A percentile compares a stretch with the other conserved stretches of the same genome.
Conservation (phyloP, 495 filamentous ascomycete species). For the Penicillium bovifimosum region DNA sequence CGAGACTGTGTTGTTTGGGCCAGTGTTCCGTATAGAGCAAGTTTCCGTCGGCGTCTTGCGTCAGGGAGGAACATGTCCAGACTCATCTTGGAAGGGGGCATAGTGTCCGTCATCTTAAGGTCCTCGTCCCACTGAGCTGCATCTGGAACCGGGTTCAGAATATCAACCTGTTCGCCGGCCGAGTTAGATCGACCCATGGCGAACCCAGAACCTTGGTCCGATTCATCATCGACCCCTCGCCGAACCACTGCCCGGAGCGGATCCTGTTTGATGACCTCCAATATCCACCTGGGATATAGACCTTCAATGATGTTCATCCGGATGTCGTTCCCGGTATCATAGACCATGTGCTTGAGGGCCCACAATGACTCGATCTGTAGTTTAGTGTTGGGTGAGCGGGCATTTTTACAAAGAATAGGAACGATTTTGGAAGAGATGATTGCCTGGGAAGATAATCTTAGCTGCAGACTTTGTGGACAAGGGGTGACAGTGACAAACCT, state of each 20-base stretch:
- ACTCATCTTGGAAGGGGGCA: constrained; percentile 39
- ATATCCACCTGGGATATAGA: constrained; percentile 71
- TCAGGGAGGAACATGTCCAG: constrained; percentile 40
- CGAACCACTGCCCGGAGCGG: constrained; percentile 28
- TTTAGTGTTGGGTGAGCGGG: constrained; percentile 65
- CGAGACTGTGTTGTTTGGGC: constrained; percentile 49
- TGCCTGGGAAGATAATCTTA: constrained; percentile 41
- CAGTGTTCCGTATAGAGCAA: constrained; percentile 44
- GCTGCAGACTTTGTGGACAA: not conserved
- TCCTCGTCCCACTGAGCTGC: constrained; percentile 60
- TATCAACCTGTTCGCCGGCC: constrained; percentile 57
- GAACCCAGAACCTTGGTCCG: constrained; percentile 31
- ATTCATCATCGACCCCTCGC: constrained; percentile 35
- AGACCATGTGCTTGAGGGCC: constrained; percentile 86
- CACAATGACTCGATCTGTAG: constrained; percentile 79
- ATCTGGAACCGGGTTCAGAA: constrained; percentile 56
- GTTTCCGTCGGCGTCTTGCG: constrained; percentile 39
- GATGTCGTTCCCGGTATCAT: constrained; percentile 57
- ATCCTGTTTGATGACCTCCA: constrained; percentile 60
- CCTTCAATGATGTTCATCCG: constrained; percentile 73
- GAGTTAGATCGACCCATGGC: constrained; percentile 61
- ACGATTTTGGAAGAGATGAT: constrained; percentile 73
- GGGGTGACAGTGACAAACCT: constrained; percentile 46
- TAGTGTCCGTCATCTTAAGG: constrained; percentile 54
- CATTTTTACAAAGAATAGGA: constrained; percentile 74